Conservation (phyloP, 225 moss, liverwort and hornwort genomes). For the Physcomitrellopsis africana region DNA sequence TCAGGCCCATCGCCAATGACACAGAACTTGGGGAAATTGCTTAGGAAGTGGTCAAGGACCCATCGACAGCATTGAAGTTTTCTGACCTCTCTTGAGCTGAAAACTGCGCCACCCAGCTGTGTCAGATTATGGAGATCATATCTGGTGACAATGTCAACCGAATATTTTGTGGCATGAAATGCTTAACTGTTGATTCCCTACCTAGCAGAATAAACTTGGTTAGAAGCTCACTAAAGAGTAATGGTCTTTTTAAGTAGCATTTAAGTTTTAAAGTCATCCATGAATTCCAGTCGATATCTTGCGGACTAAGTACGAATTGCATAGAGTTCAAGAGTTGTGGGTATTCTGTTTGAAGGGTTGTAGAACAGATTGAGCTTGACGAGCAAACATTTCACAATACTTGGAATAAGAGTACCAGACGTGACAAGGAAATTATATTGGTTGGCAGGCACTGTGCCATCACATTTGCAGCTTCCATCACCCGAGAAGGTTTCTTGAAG, state of each 20-base stretch:
- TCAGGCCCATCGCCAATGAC: slow-evolving; percentile 65
- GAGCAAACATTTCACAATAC: slow-evolving; percentile 47
- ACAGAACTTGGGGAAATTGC: slow-evolving; percentile 40
- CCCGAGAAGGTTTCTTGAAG: not conserved
- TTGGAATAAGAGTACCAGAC: slow-evolving; percentile 42
- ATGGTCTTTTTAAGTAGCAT: too few relatives aligned
- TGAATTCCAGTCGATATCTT: not conserved
- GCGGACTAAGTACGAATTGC: not conserved
- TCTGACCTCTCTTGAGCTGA: slow-evolving; percentile 39
- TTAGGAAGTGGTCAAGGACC: slow-evolving; percentile 28
- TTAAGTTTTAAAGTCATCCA: too few relatives aligned
- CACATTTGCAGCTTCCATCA: not conserved
- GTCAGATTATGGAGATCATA: not conserved
- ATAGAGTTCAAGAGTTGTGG: slow-evolving; percentile 2
- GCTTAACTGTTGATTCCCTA: too few relatives aligned
- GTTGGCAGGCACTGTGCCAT: not conserved
- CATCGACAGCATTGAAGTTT: slow-evolving; percentile 41
- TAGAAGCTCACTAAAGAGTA: too few relatives aligned
- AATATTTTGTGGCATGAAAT: too few relatives aligned
- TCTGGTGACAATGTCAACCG: not conserved
- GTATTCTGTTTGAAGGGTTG: slow-evolving; percentile 32
- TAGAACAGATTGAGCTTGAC: slow-evolving; percentile 39
- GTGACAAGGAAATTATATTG: slow-evolving; percentile 40
- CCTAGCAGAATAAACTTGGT: too few relatives aligned
- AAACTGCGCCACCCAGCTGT: slow-evolving; percentile 28